A percentile compares a stretch with the other conserved stretches of the same genome.
Evolutionary conservation across 1,139 yeast genomes (phyloP).

Genomic region (Kurtzmaniella quercitrusa): DNA sequence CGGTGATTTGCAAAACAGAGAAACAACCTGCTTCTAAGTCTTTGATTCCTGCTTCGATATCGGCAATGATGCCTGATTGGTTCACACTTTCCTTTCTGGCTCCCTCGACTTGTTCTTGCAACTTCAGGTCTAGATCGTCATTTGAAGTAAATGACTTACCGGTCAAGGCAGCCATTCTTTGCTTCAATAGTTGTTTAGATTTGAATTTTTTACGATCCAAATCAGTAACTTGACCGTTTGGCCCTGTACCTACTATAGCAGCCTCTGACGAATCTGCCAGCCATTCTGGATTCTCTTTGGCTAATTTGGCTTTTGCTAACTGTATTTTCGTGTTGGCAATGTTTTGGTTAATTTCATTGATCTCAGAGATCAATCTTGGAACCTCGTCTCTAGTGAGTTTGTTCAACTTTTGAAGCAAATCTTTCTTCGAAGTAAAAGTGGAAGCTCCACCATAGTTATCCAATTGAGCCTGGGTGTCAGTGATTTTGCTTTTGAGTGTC

Average conservation of each 20-base stretch:
- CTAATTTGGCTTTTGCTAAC: constrained; percentile 50
- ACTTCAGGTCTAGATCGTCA: constrained; percentile 50
- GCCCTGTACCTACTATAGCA: constrained; percentile 71
- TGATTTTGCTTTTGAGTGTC: constrained; percentile 57
- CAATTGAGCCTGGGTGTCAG: constrained; percentile 49
- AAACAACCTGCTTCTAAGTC: constrained; percentile 66
- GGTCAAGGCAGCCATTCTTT: constrained; percentile 88
- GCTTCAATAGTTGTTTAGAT: constrained; percentile 70
- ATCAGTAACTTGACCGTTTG: constrained; percentile 80
- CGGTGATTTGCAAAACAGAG: constrained; percentile 38
- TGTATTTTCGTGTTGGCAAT: constrained; percentile 69
- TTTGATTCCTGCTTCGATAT: constrained; percentile 69
- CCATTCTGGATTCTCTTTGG: constrained; percentile 61
- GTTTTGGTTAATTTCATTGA: constrained; percentile 59
- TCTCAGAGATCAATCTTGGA: constrained; percentile 62
- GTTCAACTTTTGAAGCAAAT: constrained; percentile 49
- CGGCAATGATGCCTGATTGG: constrained; percentile 59
- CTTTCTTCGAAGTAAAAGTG: constrained; percentile 35
- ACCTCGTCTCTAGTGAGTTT: constrained; percentile 58
- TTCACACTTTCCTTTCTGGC: constrained; percentile 54
- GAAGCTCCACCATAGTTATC: constrained; percentile 21
- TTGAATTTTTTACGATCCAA: constrained; percentile 74
- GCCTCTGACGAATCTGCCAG: constrained; percentile 46
- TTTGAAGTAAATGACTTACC: constrained; percentile 59
- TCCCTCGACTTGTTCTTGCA: constrained; percentile 51